Evolutionary conservation across 108 stramenopile genomes (phyloP).

Genomic region (Pseudonitzschia multiseries): DNA sequence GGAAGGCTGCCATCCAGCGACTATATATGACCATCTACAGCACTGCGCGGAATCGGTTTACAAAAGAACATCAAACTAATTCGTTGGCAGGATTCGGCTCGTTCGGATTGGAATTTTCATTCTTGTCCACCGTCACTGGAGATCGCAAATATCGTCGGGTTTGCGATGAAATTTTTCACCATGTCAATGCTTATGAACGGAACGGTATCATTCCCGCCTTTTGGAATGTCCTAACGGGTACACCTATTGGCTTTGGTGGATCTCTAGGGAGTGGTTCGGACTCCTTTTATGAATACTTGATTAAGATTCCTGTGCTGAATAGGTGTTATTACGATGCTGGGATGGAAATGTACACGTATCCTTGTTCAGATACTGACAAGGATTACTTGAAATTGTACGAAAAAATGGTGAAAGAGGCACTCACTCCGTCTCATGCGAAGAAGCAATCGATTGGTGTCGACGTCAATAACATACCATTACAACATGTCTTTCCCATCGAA

Average conservation of each 20-base stretch:
- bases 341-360: constrained; percentile 25
- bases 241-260: neutral
- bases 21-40: constrained; percentile 22
- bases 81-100: constrained; percentile 37
- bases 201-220: constrained; percentile 11
- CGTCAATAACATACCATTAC: neutral
- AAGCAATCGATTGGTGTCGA: neutral
- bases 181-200: constrained; percentile 16
- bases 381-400: constrained; percentile 20
- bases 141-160: constrained; percentile 26
- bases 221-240: constrained; percentile 40
- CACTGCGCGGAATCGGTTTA: constrained; percentile 27
- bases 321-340: constrained; percentile 8
- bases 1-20: constrained; percentile 14
- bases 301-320: constrained; percentile 45
- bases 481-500: constrained; percentile 23
- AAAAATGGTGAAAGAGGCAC: constrained; percentile 19
- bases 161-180: constrained; percentile 35
- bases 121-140: constrained; percentile 44
- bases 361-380: neutral
- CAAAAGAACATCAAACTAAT: constrained; percentile 30
- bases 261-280: constrained; percentile 71
- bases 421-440: constrained; percentile 4
- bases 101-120: constrained; percentile 70
- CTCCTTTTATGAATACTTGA: constrained; percentile 74